A percentile compares a stretch with the other conserved stretches of the same genome.
Conservation (phyloP, 208 protist species). For the Wallacemonas sp. region DNA sequence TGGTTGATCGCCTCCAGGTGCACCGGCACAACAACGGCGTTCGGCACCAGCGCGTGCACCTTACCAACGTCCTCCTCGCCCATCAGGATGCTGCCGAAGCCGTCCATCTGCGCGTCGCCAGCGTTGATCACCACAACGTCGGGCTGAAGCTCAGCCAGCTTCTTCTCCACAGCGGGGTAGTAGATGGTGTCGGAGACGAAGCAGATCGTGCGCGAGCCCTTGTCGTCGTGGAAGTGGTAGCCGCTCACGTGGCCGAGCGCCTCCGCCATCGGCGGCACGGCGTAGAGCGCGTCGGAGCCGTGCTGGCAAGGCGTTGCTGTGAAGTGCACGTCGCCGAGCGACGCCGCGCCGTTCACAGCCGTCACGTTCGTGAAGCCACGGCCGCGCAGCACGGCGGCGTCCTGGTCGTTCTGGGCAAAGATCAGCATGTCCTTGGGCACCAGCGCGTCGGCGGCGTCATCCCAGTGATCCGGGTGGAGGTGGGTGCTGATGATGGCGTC, state of each 20-base stretch:
- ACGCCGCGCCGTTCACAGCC: conserved; percentile 9
- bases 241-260: conserved; percentile 21
- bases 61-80: conserved; percentile 18
- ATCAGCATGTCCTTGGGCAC: conserved; percentile 19
- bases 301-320: conserved; percentile 22
- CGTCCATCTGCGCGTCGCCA: conserved; percentile 18
- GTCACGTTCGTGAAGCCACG: conserved; percentile 27
- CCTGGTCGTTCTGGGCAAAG: conserved; percentile 17
- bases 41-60: conserved; percentile 10
- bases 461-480: conserved; percentile 26
- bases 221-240: conserved; percentile 9
- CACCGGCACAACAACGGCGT: conserved; percentile 19
- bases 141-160: conserved; percentile 18
- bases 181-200: conserved; percentile 23
- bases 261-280: neutral
- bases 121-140: conserved; percentile 25
- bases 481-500: conserved; percentile 25
- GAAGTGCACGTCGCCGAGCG: conserved; percentile 19
- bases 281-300: conserved; percentile 19
- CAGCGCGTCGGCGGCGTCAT: conserved; percentile 17
- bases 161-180: conserved; percentile 18
- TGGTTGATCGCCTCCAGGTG: conserved; percentile 27
- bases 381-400: conserved; percentile 12
- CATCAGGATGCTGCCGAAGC: conserved; percentile 24
- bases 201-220: conserved; percentile 17